These are phyloP conservation scores for Actinomucor elegans DNA, from an alignment of 371 early-diverging fungal genomes.

Conservation along the genomic window DNA sequence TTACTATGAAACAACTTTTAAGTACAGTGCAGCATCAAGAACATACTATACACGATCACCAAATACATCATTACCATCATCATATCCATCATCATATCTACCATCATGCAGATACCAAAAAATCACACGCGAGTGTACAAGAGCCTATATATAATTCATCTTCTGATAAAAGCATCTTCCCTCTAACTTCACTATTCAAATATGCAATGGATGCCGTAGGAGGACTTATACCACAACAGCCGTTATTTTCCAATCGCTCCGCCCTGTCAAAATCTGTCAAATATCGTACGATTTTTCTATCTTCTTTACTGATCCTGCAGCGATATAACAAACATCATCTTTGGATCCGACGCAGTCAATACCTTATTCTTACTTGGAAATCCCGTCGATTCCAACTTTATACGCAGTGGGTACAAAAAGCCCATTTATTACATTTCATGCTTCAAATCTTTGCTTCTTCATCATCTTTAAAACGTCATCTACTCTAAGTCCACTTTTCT, in stretches of 20 bases:
- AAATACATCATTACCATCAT: conserved; percentile 8
- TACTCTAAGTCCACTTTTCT: no score
- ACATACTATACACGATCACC: conserved; percentile 2
- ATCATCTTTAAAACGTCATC: no score
- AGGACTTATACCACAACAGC: neutral
- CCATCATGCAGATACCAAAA: neutral
- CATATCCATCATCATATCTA: neutral
- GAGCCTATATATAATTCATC: neutral
- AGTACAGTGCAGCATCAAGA: neutral
- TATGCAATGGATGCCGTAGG: neutral
- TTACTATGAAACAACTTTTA: conserved; percentile 14
- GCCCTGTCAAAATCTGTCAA: conserved; percentile 2
- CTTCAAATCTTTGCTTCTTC: neutral
- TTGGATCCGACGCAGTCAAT: neutral
- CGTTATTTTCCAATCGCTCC: neutral
- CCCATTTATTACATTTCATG: conserved; percentile 4
- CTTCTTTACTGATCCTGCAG: neutral
- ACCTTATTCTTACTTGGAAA: conserved; percentile 3
- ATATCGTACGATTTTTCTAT: conserved; percentile 11
- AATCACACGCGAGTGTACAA: neutral
- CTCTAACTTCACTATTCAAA: conserved; percentile 9
- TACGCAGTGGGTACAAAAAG: neutral
- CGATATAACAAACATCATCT: neutral
- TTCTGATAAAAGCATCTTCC: neutral
- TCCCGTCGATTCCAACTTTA: neutral